A percentile compares a stretch with the other conserved stretches of the same genome.
Conservation (phyloP, 805 yeast genomes). For the Blastobotrys americana region DNA sequence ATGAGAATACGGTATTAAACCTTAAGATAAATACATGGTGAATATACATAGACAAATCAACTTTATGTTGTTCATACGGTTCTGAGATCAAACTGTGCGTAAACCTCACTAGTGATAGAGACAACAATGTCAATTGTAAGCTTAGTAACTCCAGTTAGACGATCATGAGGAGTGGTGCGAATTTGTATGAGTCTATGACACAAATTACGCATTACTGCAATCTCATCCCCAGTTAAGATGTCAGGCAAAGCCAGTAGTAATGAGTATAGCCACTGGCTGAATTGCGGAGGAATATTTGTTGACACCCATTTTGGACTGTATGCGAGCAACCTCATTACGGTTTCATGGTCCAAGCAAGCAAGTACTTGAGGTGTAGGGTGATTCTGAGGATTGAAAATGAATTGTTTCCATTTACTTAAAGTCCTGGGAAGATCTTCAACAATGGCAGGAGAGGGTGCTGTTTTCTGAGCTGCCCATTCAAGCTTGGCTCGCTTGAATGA, state of each 20-base stretch:
- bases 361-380: slow-evolving; percentile 30
- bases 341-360: slow-evolving; percentile 32
- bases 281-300: slow-evolving; percentile 24
- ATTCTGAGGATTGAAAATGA: slow-evolving; percentile 29
- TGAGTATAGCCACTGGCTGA: slow-evolving; percentile 37
- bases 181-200: slow-evolving; percentile 30
- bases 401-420: slow-evolving; percentile 38
- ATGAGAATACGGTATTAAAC: no score
- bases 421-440: slow-evolving; percentile 29
- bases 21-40: no score
- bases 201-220: slow-evolving; percentile 37
- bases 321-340: slow-evolving; percentile 33
- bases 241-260: slow-evolving; percentile 36
- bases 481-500: neutral
- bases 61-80: no score
- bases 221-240: slow-evolving; percentile 33
- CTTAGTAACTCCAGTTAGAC: slow-evolving; percentile 13
- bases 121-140: slow-evolving; percentile 19
- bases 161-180: slow-evolving; percentile 11
- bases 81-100: slow-evolving; percentile 12
- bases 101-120: slow-evolving; percentile 18
- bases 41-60: no score
- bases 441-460: neutral
- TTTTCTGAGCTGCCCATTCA: neutral
- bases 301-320: slow-evolving; percentile 40